These are phyloP conservation scores for Suillus decipiens DNA, from an alignment of 768 basidiomycete species.

Conservation along the genomic window DNA sequence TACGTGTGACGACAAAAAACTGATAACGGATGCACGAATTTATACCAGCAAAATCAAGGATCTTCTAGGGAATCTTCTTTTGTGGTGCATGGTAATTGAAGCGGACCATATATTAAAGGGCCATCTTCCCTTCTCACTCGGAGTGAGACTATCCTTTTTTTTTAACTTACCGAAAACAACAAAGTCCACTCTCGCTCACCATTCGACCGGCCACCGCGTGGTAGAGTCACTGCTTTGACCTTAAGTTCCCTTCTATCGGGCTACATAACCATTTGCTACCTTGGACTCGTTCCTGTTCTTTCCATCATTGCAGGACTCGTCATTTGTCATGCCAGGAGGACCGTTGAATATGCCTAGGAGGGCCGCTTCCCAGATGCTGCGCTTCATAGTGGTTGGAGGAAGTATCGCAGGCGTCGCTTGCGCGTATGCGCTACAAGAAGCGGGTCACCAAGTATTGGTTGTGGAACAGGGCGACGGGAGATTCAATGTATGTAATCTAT, in stretches of 20 bases:
- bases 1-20: background rate
- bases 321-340: conserved; percentile 16
- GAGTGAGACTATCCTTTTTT: background rate
- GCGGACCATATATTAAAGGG: background rate
- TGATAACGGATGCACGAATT: conserved; percentile 4
- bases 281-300: background rate
- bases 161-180: background rate
- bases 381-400: conserved; percentile 28
- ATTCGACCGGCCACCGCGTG: background rate
- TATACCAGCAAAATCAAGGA: background rate
- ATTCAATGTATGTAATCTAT: conserved; percentile 29
- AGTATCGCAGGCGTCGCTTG: conserved; percentile 53
- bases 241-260: background rate
- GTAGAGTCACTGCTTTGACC: background rate
- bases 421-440: conserved; percentile 52
- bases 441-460: conserved; percentile 58
- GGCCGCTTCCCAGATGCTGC: conserved; percentile 17
- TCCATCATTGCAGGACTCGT: background rate
- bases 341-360: conserved; percentile 11
- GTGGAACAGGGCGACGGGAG: conserved; percentile 49
- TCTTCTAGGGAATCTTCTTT: background rate
- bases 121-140: background rate
- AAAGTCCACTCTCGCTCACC: background rate
- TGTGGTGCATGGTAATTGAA: background rate
- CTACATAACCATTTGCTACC: background rate